A percentile compares a stretch with the other conserved stretches of the same genome.
Evolutionary conservation across 345 rosid species (phyloP).

Genomic region (Citrus mangshanensis): DNA sequence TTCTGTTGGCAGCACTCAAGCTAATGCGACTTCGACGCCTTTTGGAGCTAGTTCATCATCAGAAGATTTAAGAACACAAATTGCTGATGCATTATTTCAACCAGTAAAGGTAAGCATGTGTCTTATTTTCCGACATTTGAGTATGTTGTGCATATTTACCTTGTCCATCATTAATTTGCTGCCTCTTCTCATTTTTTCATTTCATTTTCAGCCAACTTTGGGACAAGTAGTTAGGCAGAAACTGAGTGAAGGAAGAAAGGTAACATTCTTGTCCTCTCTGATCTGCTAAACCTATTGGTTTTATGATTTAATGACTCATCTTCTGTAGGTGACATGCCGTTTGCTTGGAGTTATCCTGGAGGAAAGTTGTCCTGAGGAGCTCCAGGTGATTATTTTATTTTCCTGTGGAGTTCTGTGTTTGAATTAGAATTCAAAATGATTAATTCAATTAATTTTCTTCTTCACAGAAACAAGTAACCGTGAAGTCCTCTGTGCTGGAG

Average conservation of each 20-base stretch:
- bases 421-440: not conserved
- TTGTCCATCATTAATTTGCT: not conserved
- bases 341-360: constrained; percentile 87
- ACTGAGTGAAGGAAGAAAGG: constrained; percentile 92
- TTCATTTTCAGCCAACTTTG: constrained; percentile 57
- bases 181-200: not conserved
- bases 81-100: constrained; percentile 78
- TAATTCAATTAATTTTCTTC: constrained; percentile 16
- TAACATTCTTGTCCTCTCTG: constrained; percentile 20
- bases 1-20: constrained; percentile 42
- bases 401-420: constrained; percentile 9
- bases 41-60: constrained; percentile 44
- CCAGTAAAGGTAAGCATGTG: constrained; percentile 58
- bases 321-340: constrained; percentile 83
- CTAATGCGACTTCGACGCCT: constrained; percentile 35
- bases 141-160: not conserved
- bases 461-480: constrained; percentile 80
- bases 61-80: constrained; percentile 63
- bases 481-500: constrained; percentile 86
- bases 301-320: constrained; percentile 6
- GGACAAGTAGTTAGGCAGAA: constrained; percentile 85
- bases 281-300: not conserved
- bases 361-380: constrained; percentile 86
- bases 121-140: not conserved
- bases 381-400: constrained; percentile 48